phyloP scores from a whole-genome alignment of 192 early-diverging fungal genomes.

The Diversispora epigaea region DNA sequence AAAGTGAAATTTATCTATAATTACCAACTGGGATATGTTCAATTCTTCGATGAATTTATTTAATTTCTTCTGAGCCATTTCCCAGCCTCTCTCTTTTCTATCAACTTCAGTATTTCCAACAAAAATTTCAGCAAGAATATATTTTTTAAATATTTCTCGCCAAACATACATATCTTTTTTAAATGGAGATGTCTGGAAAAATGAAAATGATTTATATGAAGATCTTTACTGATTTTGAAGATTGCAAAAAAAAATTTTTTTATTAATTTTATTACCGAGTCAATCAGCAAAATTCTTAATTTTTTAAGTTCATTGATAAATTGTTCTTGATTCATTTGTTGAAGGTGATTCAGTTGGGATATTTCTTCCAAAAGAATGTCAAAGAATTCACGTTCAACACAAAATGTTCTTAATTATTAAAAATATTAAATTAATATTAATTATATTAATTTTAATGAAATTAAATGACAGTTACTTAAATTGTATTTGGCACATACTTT shows the following conservation, averaged over 20 bases:
- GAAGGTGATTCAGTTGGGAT: slow-evolving; percentile 57
- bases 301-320: slow-evolving; percentile 57
- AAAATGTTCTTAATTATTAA: slow-evolving; percentile 22
- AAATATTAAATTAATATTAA: too few species aligned
- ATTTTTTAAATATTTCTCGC: slow-evolving; percentile 68
- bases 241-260: background rate
- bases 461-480: too few species aligned
- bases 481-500: too few species aligned
- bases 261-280: slow-evolving; percentile 36
- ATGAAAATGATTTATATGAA: background rate
- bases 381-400: slow-evolving; percentile 60
- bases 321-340: slow-evolving; percentile 48
- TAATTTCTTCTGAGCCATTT: slow-evolving; percentile 60
- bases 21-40: slow-evolving; percentile 45
- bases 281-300: slow-evolving; percentile 52
- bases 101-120: slow-evolving; percentile 62
- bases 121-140: slow-evolving; percentile 72
- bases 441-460: too few species aligned
- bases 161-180: slow-evolving; percentile 76
- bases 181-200: slow-evolving; percentile 59
- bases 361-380: slow-evolving; percentile 57
- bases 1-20: slow-evolving; percentile 22
- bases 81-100: slow-evolving; percentile 45
- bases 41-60: slow-evolving; percentile 59
- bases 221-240: background rate